These are phyloP conservation scores for Apiotrichum siamense DNA, from an alignment of 1,284 basidiomycete genomes.

Conservation along the genomic window DNA sequence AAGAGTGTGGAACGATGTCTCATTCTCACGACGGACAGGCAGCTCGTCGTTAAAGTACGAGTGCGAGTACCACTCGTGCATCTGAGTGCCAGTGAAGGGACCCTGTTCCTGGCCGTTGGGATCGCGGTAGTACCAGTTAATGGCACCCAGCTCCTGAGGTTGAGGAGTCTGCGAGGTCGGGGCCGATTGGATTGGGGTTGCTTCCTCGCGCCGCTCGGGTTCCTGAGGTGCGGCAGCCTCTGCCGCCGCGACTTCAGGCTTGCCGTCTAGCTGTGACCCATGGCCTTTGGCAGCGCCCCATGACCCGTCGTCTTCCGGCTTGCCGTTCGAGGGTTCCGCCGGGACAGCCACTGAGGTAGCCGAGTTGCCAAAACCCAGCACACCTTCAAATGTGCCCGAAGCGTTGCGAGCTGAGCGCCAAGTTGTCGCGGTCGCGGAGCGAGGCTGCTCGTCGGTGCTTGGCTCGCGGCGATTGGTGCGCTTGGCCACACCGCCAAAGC, in stretches of 20 bases:
- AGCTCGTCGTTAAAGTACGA: conserved; percentile 85
- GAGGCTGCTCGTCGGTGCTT: neutral
- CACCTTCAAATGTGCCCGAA: conserved; percentile 46
- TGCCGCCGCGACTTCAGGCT: conserved; percentile 5
- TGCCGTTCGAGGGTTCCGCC: conserved; percentile 16
- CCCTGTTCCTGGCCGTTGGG: conserved; percentile 85
- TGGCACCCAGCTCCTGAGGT: conserved; percentile 51
- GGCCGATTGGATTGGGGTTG: conserved; percentile 10
- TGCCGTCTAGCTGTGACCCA: conserved; percentile 6
- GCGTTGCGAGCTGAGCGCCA: conserved; percentile 38
- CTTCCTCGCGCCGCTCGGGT: conserved; percentile 17
- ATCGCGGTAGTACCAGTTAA: conserved; percentile 90
- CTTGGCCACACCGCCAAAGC: conserved; percentile 40
- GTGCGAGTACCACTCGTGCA: conserved; percentile 95
- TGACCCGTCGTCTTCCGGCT: conserved; percentile 27
- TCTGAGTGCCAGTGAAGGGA: conserved; percentile 82
- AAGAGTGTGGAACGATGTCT: conserved; percentile 44
- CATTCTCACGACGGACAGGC: conserved; percentile 65
- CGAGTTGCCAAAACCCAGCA: conserved; percentile 39
- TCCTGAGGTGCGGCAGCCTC: neutral
- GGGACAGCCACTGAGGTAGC: neutral
- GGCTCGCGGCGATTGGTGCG: conserved; percentile 14
- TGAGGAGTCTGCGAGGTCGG: conserved; percentile 6
- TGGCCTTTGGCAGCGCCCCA: conserved; percentile 39
- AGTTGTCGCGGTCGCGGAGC: conserved; percentile 23